Percentiles rank a stretch among this genome's conserved stretches.
phyloP scores from a whole-genome alignment of 257 asterid genomes.

The Przewalskia tangutica region DNA sequence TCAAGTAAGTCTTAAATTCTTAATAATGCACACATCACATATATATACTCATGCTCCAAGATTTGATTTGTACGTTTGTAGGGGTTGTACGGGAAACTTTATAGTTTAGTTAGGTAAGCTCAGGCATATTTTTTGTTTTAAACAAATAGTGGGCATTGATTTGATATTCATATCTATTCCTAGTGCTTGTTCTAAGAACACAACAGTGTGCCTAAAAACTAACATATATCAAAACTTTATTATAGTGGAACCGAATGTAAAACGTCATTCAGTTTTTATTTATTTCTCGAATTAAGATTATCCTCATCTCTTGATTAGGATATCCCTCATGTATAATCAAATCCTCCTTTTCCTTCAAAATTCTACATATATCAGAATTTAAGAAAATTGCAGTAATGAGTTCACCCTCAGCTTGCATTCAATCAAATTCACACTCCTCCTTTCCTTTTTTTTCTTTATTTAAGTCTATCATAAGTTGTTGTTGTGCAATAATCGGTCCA shows the following conservation, averaged over 20 bases:
- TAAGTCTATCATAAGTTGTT: not conserved
- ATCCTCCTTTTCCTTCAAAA: not conserved
- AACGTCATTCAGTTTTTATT: conserved; percentile 12
- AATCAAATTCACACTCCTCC: not conserved
- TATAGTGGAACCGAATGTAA: conserved; percentile 15
- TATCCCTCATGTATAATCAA: not conserved
- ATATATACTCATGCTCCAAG: conserved; percentile 5
- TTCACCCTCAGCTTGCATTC: conserved; percentile 11
- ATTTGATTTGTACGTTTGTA: not conserved
- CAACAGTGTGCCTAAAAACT: conserved; percentile 19
- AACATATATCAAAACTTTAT: conserved; percentile 2
- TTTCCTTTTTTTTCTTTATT: not conserved
- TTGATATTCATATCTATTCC: conserved; percentile 12
- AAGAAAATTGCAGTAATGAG: not conserved
- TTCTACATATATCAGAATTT: not conserved
- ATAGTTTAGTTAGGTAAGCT: conserved; percentile 36
- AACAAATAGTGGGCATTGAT: conserved; percentile 16
- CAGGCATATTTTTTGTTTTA: not conserved
- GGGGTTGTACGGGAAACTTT: conserved; percentile 17
- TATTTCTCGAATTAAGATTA: not conserved
- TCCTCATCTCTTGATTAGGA: not conserved
- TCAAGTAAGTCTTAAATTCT: conserved; percentile 9
- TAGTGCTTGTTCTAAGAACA: conserved; percentile 10
- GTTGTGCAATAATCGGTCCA: conserved; percentile 3
- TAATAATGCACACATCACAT: conserved; percentile 2